Evolutionary conservation across 2,329 filamentous ascomycete genomes (phyloP).

Genomic region (Aureobasidium sp.): DNA sequence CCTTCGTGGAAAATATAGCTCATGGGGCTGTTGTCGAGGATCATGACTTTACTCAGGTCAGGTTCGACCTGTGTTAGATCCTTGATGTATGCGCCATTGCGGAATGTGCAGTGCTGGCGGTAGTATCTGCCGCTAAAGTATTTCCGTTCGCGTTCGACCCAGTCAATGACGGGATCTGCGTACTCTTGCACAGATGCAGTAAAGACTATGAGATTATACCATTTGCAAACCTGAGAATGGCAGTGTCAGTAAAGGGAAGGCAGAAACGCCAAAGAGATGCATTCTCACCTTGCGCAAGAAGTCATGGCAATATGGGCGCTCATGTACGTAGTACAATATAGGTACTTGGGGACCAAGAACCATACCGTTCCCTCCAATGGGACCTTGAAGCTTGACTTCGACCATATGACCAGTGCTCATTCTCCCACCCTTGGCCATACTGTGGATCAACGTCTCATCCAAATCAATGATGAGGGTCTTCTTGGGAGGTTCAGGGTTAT

Average conservation of each 20-base stretch:
- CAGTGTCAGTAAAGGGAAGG: neutral
- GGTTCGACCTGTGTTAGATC: slow-evolving; percentile 93
- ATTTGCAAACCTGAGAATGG: slow-evolving; percentile 66
- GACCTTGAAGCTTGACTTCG: slow-evolving; percentile 59
- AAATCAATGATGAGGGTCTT: slow-evolving; percentile 95
- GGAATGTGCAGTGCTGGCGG: slow-evolving; percentile 90
- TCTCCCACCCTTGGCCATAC: slow-evolving; percentile 89
- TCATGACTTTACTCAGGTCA: slow-evolving; percentile 96
- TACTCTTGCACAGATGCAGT: slow-evolving; percentile 98
- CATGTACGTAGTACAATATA: slow-evolving; percentile 98
- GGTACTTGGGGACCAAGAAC: slow-evolving; percentile 79
- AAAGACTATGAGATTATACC: slow-evolving; percentile 96
- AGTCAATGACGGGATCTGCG: slow-evolving; percentile 97
- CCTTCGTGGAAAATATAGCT: slow-evolving; percentile 99
- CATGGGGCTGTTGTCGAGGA: slow-evolving; percentile 94
- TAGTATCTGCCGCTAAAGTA: slow-evolving; percentile 94
- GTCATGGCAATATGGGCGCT: slow-evolving; percentile 92
- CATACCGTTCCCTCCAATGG: slow-evolving; percentile 57
- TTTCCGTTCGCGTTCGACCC: slow-evolving; percentile 93
- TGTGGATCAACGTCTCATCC: slow-evolving; percentile 96
- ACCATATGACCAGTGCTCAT: slow-evolving; percentile 99
- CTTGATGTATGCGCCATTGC: slow-evolving; percentile 96
- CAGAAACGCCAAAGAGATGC: slow-evolving; percentile 9
- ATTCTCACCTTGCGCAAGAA: slow-evolving; percentile 69
- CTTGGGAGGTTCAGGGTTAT: slow-evolving; percentile 53